A percentile compares a stretch with the other conserved stretches of the same genome.
phyloP scores from a whole-genome alignment of 495 filamentous ascomycete species.

The Cudoniella acicularis region DNA sequence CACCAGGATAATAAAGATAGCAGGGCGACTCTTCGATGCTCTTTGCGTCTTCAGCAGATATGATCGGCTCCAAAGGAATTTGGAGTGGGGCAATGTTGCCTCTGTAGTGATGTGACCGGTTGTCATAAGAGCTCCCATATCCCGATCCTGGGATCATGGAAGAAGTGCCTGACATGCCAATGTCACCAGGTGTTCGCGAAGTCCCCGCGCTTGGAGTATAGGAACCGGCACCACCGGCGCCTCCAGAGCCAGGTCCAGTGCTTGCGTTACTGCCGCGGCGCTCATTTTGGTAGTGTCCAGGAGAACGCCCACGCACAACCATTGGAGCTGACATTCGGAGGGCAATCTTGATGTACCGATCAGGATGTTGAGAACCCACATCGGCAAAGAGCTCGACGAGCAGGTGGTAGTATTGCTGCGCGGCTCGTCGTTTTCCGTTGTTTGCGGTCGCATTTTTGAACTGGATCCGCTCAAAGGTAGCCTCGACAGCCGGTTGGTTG shows the following conservation, averaged over 20 bases:
- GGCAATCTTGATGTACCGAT: constrained; percentile 72
- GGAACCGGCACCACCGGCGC: constrained; percentile 41
- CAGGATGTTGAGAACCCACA: constrained; percentile 46
- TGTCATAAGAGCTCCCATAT: constrained; percentile 15
- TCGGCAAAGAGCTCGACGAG: constrained; percentile 87
- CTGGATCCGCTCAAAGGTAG: constrained; percentile 89
- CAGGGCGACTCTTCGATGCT: constrained; percentile 19
- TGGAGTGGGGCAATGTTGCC: constrained; percentile 9
- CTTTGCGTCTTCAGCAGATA: constrained; percentile 25
- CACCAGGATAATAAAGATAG: constrained; percentile 24
- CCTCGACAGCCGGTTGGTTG: constrained; percentile 46
- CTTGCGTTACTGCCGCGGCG: constrained; percentile 67
- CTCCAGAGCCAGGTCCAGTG: constrained; percentile 59
- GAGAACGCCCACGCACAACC: constrained; percentile 90
- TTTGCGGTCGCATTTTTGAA: constrained; percentile 97
- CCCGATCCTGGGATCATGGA: constrained; percentile 14
- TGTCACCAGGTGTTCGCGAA: constrained; percentile 19
- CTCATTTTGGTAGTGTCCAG: constrained; percentile 89
- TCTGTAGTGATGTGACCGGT: constrained; percentile 18
- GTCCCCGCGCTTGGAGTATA: constrained; percentile 33
- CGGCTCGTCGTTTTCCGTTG: constrained; percentile 87
- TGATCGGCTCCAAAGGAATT: constrained; percentile 23
- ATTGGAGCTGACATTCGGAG: constrained; percentile 75
- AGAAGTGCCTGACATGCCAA: constrained; percentile 18
- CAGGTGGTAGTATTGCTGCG: constrained; percentile 92